Evolutionary conservation across 306 rosid genomes (phyloP).

Genomic region (Quercus mongolica): DNA sequence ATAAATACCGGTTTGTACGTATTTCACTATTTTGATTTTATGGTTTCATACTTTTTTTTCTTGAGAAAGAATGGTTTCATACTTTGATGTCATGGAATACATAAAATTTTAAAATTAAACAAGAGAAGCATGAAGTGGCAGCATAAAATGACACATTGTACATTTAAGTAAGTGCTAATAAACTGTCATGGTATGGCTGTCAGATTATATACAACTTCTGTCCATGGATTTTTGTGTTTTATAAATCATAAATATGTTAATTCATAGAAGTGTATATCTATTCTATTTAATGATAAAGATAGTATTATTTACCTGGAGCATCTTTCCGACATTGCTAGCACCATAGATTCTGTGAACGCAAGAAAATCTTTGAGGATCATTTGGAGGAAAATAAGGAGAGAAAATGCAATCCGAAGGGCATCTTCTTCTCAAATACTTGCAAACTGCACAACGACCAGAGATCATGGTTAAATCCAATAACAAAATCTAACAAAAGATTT

Average conservation of each 20-base stretch:
- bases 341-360: conserved; percentile 72
- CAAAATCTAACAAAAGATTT: conserved; percentile 32
- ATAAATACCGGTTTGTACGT: too few species aligned
- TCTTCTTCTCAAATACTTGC: conserved; percentile 69
- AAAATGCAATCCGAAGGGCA: conserved; percentile 73
- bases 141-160: too few species aligned
- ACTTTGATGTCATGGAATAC: too few species aligned
- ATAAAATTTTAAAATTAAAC: too few species aligned
- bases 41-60: too few species aligned
- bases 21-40: too few species aligned
- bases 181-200: too few species aligned
- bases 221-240: too few species aligned
- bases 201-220: too few species aligned
- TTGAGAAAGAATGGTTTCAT: too few species aligned
- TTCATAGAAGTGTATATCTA: neutral
- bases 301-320: conserved; percentile 58
- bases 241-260: neutral
- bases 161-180: too few species aligned
- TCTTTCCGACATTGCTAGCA: conserved; percentile 66
- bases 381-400: conserved; percentile 64
- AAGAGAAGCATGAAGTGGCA: too few species aligned
- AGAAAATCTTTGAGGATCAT: conserved; percentile 72
- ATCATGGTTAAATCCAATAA: conserved; percentile 21
- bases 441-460: conserved; percentile 60
- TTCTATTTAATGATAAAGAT: neutral